Base-by-base conservation (phyloP, 2,329 filamentous ascomycete species). In the Ascochyta clinopodiicola region DNA sequence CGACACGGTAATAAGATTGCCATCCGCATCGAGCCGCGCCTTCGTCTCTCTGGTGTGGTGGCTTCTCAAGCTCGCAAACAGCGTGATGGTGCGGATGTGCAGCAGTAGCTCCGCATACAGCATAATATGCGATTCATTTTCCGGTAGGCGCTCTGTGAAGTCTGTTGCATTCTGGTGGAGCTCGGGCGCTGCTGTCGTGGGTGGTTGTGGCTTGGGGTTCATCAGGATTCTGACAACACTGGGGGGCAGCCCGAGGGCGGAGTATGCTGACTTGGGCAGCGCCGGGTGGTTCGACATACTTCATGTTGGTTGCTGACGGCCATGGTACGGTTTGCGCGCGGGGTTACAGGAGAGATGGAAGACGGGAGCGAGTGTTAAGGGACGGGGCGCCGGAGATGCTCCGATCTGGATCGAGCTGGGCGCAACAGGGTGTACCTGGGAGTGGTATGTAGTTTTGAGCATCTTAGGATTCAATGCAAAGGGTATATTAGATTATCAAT, bases 81-180 rank as follows among this genome's bases (percentile, higher is more conserved):
- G 76, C 2, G 83, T 84, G 37, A 86, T 75, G 56, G 86, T 84
- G 37, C 83, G 81, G 58, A 88, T 86, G 59, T 88, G 82, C 32
- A 84, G 79, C 34, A 88, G 75, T 15, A 86, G 78, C 69, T 88
- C 86, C 22, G 84, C 83, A 60, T 88, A 86, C 13, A 88, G 75
- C 15, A 64, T 65, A 40, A 75, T 75, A 34, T 62, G 64, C 15
- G 68, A 63, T 45, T 73, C 66, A 60, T 73, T 71, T 25, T 64
- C 62, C 19, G 62, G 60, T 35, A 73, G 65, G n/a, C 62, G 64
- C 24, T 60, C 50, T 29, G 56, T 58, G 32, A 60, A 61, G 47
- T 66, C 60, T 38, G 62, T 63, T 22, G 60, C 62, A 51, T 62
- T 64, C 50, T 74, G 67, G 21, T 74, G 66, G 35, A 72, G 52